Percentiles rank a stretch among this genome's conserved stretches.
phyloP scores from a whole-genome alignment of 2,329 filamentous ascomycete species.

The Scedosporium minutisporum region DNA sequence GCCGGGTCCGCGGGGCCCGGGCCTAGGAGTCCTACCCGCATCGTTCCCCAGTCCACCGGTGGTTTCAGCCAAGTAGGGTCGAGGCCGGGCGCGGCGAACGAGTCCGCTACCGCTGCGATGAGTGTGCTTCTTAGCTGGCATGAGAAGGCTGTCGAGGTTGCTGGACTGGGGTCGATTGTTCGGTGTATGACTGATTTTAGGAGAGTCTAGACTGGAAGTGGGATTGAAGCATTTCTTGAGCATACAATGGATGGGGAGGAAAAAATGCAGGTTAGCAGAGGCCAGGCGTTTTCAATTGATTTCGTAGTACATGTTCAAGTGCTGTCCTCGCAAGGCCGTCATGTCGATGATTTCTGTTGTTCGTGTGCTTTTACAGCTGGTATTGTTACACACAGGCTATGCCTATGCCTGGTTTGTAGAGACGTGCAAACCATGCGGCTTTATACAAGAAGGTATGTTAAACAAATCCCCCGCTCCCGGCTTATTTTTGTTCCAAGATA shows the following conservation, averaged over 20 bases:
- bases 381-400: not conserved
- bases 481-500: conserved; percentile 44
- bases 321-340: not conserved
- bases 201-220: conserved; percentile 40
- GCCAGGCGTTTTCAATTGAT: not conserved
- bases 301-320: not conserved
- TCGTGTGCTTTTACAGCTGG: not conserved
- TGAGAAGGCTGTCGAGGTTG: conserved; percentile 93
- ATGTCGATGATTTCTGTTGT: not conserved
- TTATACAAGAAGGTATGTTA: conserved; percentile 5
- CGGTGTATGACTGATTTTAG: conserved; percentile 94
- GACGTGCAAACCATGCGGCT: not conserved
- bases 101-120: conserved; percentile 79
- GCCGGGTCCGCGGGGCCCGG: conserved; percentile 32
- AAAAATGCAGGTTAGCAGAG: not conserved
- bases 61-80: conserved; percentile 75
- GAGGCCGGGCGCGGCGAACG: conserved; percentile 42
- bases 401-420: not conserved
- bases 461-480: not conserved
- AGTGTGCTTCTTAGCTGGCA: conserved; percentile 97
- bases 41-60: conserved; percentile 64
- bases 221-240: not conserved
- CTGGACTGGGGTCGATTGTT: conserved; percentile 82
- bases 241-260: not conserved
- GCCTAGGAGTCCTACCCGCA: conserved; percentile 28